Conservation (phyloP, 2,329 filamentous ascomycete genomes). For the Pyricularia sp. region DNA sequence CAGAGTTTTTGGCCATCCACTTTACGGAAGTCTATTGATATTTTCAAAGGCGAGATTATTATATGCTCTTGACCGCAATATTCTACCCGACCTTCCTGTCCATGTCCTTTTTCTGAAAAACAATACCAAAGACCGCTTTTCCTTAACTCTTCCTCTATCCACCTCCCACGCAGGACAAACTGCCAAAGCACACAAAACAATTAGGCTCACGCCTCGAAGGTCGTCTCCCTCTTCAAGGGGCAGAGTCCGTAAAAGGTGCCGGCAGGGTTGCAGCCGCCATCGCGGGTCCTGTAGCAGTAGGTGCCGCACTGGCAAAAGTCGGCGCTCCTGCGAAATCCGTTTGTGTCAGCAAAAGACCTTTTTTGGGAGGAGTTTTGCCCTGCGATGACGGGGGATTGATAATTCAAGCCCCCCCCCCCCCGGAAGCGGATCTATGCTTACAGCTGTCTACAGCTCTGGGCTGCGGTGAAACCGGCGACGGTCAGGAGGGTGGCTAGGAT, state of each 20-base stretch:
- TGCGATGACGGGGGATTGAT: too few relatives aligned
- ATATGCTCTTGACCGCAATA: neutral
- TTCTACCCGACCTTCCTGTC: too few relatives aligned
- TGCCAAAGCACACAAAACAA: neutral
- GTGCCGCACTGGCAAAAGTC: neutral
- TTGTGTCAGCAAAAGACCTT: neutral
- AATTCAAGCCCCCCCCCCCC: too few relatives aligned
- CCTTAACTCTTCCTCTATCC: too few relatives aligned
- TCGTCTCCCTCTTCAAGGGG: neutral
- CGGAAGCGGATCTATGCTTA: neutral
- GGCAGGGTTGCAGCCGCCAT: neutral
- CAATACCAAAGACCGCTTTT: too few relatives aligned
- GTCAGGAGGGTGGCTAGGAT: neutral
- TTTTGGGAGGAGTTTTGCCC: neutral
- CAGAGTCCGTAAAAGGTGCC: neutral
- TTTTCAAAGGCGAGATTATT: neutral
- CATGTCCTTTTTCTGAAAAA: too few relatives aligned
- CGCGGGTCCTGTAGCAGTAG: neutral
- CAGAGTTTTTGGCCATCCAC: neutral
- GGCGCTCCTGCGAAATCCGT: neutral
- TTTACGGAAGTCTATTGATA: neutral
- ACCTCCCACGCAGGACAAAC: neutral
- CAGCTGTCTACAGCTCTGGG: conserved; percentile 1
- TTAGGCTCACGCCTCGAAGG: neutral
- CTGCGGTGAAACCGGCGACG: neutral